Evolutionary conservation across 306 rosid genomes (phyloP), one percentile per base, ranked within the genome.

Genomic region (Gastrolobium villosum): DNA sequence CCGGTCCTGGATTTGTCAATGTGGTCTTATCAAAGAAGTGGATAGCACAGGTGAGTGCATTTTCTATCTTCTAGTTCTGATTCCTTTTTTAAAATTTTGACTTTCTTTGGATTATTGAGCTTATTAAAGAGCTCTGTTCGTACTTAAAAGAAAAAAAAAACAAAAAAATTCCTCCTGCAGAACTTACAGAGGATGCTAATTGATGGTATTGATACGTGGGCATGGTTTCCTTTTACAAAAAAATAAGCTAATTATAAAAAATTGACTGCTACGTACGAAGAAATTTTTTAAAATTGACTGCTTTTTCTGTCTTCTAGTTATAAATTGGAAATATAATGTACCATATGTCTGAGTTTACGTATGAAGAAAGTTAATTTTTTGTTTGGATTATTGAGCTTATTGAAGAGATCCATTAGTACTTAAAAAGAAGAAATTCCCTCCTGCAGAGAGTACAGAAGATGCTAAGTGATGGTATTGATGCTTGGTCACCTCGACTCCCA

Each of bases 391-490:
- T 43, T 44, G 8, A 46, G 15, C 8, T 35, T 34, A 15, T 72
- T 36, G 32, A 46, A 49, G 60, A 20, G 32, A 36, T 55, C 13
- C 11, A 4, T 67, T 69, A 20, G 54, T 2, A 32, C n/a, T 55
- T 45, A 48, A 83, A 34, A 32, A 28, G 20, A 35, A 65, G 44
- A 62, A 52, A 44, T 44, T 74, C 81, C 43, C 67, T 81, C 32
- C 62, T 86, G 81, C 94, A 91, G 97, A 91, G 50, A n/a, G 72
- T 93, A 76, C 84, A 86, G 76, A 85, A 57, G 70, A 87, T 91
- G 98, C 88, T 93, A 43, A 34, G 72, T 67, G 90, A 85, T 72
- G 98, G 94, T 43, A 87, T 91, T 10, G 90, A 93, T 63, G 84
- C 83, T 1, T 93, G 97, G 98, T 87, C 97, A 10, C 94, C 98